Evolutionary conservation across 192 early-diverging fungal species (phyloP), one percentile per base, ranked within the genome.

Genomic region (Entomortierella chlamydospora): DNA sequence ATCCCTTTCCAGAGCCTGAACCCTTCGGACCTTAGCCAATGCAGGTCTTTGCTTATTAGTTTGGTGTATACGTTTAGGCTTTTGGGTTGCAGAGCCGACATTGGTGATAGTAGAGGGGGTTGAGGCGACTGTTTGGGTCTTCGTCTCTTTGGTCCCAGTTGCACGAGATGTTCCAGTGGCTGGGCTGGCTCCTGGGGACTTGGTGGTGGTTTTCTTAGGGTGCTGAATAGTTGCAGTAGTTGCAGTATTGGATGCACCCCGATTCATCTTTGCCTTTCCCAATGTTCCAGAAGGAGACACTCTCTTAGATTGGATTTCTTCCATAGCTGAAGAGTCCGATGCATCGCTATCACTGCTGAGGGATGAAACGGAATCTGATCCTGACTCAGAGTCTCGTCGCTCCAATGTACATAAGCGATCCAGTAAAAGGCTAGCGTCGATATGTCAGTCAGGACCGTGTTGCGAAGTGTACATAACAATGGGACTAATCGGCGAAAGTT

Each of bases 1-100:
- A 73, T 91, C 90, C 22, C 72, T 58, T 33, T 83, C 84, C n/a
- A 89, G 51, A 30, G 51, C 50, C 51, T 61, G 68, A 1, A 72
- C 68, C 28, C 64, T 72, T 26, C 50, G 63, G 12, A 42, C 68
- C 41, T 58, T 73, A 52, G 26, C 59, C 25, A 56, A 56, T 31
- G 29, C 61, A 8, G 58, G 43, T 39, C 72, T 58, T 29, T 43
- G 65, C 33, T 72, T 77, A 43, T 72, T 68, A 9, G 73, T 61
- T 37, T 78, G 73, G 29, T 78, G 71, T 22, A 82, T 55, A 5
- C 71, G 71, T 26, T 73, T 73, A 17, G 72, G 81, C 22, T 66
- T 73, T 57, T 70, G 81, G 17, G 66, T 78, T 23, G 65, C 67
- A 22, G 63, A 62, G 13, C 65, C 65, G 37, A 73, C 64, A 53